Conservation (phyloP, 768 basidiomycete genomes). For the Mycena pura region DNA sequence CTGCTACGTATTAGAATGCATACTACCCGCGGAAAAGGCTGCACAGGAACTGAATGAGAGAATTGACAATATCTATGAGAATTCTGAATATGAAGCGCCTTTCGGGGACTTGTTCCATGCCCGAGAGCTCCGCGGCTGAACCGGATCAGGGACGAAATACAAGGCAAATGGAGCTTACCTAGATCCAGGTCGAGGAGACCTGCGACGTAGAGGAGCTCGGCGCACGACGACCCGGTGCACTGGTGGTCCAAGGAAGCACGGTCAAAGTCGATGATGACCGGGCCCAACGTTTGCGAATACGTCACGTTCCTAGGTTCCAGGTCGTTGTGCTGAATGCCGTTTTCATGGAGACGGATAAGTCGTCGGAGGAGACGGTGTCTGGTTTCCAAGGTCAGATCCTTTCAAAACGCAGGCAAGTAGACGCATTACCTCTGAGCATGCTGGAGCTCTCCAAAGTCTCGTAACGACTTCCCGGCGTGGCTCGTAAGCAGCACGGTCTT, state of each 20-base stretch:
- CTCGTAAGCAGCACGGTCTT: no score
- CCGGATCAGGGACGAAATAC: no score
- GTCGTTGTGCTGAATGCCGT: conserved; percentile 16
- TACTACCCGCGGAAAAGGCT: no score
- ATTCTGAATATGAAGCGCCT: no score
- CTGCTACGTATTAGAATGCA: no score
- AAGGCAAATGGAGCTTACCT: conserved; percentile 1
- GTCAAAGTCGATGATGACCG: conserved; percentile 15
- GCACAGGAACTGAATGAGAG: no score
- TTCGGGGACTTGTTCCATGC: no score
- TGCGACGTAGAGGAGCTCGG: conserved; percentile 3
- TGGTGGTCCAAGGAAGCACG: conserved; percentile 11
- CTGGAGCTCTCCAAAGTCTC: background rate
- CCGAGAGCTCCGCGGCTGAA: no score
- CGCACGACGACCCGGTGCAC: conserved; percentile 9
- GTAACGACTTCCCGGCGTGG: background rate
- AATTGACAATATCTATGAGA: no score
- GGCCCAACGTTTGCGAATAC: conserved; percentile 6
- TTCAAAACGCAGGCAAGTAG: background rate
- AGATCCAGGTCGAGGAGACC: conserved; percentile 6
- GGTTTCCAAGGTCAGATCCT: background rate
- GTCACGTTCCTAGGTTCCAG: conserved; percentile 17
- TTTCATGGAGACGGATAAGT: conserved; percentile 9
- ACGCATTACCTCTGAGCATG: background rate
- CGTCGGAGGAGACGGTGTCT: no score